Evolutionary conservation across 345 rosid species (phyloP).

Genomic region (Eucalyptus melliodora): DNA sequence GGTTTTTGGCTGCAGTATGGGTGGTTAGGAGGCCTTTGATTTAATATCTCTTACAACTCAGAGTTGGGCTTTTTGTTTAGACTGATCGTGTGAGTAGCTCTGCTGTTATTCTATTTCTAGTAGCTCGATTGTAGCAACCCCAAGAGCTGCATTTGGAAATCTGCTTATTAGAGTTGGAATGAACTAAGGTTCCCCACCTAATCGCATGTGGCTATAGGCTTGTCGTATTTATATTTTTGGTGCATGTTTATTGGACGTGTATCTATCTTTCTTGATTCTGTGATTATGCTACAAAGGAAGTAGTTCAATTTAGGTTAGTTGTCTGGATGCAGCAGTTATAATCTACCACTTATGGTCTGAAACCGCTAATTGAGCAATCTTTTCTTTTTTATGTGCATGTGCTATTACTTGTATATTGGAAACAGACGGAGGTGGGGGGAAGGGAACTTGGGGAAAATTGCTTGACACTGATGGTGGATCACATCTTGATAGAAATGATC

Average conservation of each 20-base stretch:
- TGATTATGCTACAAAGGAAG: neutral
- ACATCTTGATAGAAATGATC: constrained; percentile 79
- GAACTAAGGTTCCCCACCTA: neutral
- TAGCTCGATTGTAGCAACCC: neutral
- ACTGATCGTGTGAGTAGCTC: neutral
- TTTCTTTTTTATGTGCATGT: neutral
- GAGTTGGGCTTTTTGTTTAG: neutral
- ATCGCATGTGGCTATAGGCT: neutral
- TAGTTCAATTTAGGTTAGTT: neutral
- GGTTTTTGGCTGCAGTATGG: neutral
- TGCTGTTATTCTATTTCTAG: neutral
- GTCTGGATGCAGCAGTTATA: neutral
- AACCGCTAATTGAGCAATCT: neutral
- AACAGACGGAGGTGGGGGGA: constrained; percentile 96
- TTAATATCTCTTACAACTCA: neutral
- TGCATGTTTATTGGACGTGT: neutral
- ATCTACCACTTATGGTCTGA: neutral
- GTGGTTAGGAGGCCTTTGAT: neutral
- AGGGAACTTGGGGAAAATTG: constrained; percentile 97
- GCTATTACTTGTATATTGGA: neutral
- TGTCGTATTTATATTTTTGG: neutral
- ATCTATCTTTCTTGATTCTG: neutral
- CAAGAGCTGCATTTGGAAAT: neutral
- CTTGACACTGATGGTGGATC: constrained; percentile 71
- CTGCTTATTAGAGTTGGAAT: neutral